Conservation (phyloP, 2,329 filamentous ascomycete species). For the Fusarium odoratissimum region DNA sequence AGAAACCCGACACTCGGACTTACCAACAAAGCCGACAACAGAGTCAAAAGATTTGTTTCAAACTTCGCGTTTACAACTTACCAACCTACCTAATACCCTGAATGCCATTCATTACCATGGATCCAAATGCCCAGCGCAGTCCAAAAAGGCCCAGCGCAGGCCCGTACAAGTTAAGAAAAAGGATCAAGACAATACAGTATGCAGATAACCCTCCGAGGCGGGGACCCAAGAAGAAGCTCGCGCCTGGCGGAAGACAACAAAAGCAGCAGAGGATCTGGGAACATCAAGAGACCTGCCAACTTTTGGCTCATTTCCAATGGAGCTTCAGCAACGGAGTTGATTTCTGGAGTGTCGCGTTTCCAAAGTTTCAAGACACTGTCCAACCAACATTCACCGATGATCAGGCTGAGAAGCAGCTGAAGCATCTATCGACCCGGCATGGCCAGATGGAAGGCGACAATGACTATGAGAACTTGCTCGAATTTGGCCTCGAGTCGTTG, state of each 20-base stretch:
- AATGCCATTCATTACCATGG: too few species aligned
- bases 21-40: too few species aligned
- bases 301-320: background rate
- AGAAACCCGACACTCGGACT: too few species aligned
- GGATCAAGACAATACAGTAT: background rate
- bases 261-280: rapidly evolving
- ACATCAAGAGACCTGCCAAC: rapidly evolving
- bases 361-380: background rate
- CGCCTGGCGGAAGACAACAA: rapidly evolving
- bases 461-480: rapidly evolving
- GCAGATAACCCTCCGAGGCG: background rate
- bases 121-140: background rate
- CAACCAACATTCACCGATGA: background rate
- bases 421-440: background rate
- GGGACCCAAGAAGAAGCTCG: rapidly evolving
- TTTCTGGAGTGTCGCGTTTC: rapidly evolving
- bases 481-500: background rate
- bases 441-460: background rate
- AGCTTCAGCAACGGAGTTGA: background rate
- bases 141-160: background rate
- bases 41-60: too few species aligned
- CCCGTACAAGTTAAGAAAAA: background rate
- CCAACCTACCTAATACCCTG: too few species aligned
- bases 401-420: background rate
- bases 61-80: too few species aligned